Percentiles rank a stretch among this genome's conserved stretches.
Evolutionary conservation across 192 early-diverging fungal species (phyloP).

Genomic region (Gaertneriomyces sp.): DNA sequence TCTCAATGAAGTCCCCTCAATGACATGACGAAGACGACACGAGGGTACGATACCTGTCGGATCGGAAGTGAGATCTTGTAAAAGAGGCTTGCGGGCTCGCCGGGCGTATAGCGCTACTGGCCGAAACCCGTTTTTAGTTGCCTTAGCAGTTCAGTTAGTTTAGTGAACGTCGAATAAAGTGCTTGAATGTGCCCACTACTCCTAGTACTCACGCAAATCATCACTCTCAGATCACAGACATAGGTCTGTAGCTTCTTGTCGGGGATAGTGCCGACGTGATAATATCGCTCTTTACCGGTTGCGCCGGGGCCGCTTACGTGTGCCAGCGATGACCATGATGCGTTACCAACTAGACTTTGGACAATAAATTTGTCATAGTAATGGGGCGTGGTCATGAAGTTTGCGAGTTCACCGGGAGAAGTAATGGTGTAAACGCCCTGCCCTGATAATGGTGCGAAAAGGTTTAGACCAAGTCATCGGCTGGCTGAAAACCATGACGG

Average conservation of each 20-base stretch:
- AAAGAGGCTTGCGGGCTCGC: conserved; percentile 67
- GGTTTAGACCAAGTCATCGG: not conserved
- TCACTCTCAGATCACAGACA: conserved; percentile 81
- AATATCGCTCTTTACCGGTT: conserved; percentile 65
- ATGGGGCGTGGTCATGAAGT: conserved; percentile 72
- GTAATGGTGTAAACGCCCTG: conserved; percentile 92
- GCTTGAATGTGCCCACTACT: too few relatives aligned
- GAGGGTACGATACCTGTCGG: conserved; percentile 42
- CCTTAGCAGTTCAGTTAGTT: conserved; percentile 31
- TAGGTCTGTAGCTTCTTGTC: conserved; percentile 86
- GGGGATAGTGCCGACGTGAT: conserved; percentile 86
- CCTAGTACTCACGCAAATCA: conserved; percentile 46
- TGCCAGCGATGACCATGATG: conserved; percentile 68
- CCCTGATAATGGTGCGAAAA: conserved; percentile 30
- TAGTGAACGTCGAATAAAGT: too few relatives aligned
- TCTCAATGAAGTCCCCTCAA: not conserved
- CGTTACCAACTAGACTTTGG: conserved; percentile 81
- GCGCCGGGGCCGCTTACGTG: conserved; percentile 37
- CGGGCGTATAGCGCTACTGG: conserved; percentile 82
- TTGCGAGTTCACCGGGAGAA: conserved; percentile 64
- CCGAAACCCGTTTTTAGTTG: conserved; percentile 66
- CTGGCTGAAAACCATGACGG: too few relatives aligned
- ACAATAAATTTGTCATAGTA: conserved; percentile 92
- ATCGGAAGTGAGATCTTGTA: conserved; percentile 53
- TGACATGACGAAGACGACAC: conserved; percentile 16